phyloP scores from a whole-genome alignment of 1,284 basidiomycete species.

The Ceratobasidium sp. region DNA sequence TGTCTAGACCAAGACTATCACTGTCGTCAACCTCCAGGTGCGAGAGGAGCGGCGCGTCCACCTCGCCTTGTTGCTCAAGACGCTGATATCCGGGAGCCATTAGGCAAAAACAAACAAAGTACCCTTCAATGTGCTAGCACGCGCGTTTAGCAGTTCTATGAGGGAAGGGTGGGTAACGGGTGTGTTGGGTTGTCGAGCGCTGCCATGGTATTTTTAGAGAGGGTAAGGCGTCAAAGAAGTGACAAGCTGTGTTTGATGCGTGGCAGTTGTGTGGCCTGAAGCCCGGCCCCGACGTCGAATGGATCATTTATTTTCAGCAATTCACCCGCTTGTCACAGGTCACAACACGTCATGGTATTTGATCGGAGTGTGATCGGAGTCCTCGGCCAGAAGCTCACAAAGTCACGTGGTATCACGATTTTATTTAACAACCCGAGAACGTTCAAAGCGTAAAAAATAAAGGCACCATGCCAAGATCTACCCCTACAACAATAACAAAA shows the following conservation, averaged over 20 bases:
- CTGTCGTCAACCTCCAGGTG: constrained; percentile 52
- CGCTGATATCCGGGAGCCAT: constrained; percentile 6
- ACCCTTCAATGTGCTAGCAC: neutral
- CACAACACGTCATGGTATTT: no score
- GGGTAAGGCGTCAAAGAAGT: neutral
- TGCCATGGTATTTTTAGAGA: neutral
- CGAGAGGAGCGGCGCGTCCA: constrained; percentile 9
- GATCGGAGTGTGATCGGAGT: neutral
- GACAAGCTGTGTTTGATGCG: no score
- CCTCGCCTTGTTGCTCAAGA: constrained; percentile 15
- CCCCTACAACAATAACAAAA: constrained; percentile 6
- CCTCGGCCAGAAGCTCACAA: no score
- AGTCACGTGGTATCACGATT: neutral
- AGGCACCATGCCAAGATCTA: neutral
- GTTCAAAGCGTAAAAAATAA: no score
- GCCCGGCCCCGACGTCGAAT: no score
- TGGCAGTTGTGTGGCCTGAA: no score
- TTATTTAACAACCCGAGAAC: neutral
- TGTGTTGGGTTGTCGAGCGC: neutral
- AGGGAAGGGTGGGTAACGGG: neutral
- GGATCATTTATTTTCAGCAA: no score
- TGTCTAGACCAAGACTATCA: constrained; percentile 51
- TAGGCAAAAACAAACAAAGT: neutral
- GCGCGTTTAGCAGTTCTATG: no score
- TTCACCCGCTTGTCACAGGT: no score